These are phyloP conservation scores for Globisporangium megalacanthum DNA, from an alignment of 352 stramenopile genomes.

Conservation along the genomic window DNA sequence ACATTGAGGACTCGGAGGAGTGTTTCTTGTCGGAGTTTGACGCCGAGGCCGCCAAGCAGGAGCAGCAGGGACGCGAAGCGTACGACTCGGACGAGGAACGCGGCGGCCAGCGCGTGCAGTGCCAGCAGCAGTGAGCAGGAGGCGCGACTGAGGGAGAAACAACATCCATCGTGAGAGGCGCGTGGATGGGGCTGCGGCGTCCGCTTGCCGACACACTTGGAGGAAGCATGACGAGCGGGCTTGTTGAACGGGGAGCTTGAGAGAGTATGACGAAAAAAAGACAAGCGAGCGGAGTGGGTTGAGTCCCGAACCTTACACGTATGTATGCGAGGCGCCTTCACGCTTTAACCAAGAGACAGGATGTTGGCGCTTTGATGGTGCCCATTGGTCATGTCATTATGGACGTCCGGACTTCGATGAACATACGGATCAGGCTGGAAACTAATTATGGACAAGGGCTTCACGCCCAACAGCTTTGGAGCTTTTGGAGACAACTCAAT, in stretches of 20 bases:
- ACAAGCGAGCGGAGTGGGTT: conserved; percentile 3
- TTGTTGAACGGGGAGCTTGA: too few species aligned
- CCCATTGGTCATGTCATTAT: background rate
- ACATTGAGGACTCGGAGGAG: conserved; percentile 58
- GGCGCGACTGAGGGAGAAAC: too few species aligned
- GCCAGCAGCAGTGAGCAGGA: conserved; percentile 81
- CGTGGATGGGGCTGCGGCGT: too few species aligned
- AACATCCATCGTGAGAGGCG: too few species aligned
- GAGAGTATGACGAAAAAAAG: conserved; percentile 3
- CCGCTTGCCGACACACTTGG: too few species aligned
- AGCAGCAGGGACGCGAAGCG: conserved; percentile 58
- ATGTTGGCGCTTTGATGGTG: conserved; percentile 8
- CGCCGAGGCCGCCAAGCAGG: conserved; percentile 83
- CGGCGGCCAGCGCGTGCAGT: conserved; percentile 85
- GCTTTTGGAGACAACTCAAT: too few species aligned
- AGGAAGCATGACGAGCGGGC: too few species aligned
- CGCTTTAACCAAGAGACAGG: conserved; percentile 11
- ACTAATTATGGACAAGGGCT: too few species aligned
- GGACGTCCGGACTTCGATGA: too few species aligned
- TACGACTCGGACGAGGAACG: conserved; percentile 94
- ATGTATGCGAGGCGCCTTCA: conserved; percentile 12
- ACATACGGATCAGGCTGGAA: too few species aligned
- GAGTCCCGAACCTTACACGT: conserved; percentile 9
- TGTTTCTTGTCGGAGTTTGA: conserved; percentile 92
- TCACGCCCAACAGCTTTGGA: too few species aligned